Evolutionary conservation across 2,329 filamentous ascomycete genomes (phyloP).

Genomic region (Penicillium brasilianum): DNA sequence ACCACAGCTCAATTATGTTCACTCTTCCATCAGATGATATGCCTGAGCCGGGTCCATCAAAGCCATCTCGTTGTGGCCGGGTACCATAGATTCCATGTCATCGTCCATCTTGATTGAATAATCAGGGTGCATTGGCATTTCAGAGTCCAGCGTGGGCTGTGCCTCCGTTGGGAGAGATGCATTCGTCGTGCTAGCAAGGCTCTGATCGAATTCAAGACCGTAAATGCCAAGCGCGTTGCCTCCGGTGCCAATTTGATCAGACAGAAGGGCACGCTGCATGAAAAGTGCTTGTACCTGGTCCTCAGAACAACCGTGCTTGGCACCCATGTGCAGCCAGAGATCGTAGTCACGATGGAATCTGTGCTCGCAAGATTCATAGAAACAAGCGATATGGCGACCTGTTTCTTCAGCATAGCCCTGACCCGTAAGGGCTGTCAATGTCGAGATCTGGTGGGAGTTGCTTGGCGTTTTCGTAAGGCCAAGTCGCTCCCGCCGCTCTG

Average conservation of each 20-base stretch:
- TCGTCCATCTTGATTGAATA: conserved; percentile 5
- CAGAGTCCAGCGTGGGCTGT: background rate
- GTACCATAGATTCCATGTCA: conserved; percentile 35
- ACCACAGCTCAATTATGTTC: background rate
- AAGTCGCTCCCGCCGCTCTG: conserved; percentile 43
- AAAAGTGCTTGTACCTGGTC: conserved; percentile 49
- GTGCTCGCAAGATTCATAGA: conserved; percentile 56
- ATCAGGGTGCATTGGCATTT: background rate
- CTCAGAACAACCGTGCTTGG: conserved; percentile 47
- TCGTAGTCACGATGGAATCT: conserved; percentile 64
- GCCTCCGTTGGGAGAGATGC: background rate
- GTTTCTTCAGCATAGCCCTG: conserved; percentile 59
- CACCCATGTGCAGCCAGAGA: conserved; percentile 60
- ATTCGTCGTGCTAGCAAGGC: background rate
- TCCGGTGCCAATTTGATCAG: conserved; percentile 33
- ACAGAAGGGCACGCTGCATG: conserved; percentile 46
- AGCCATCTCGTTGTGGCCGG: conserved; percentile 38
- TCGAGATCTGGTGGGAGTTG: conserved; percentile 33
- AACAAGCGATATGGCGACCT: conserved; percentile 57
- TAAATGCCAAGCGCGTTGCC: conserved; percentile 43
- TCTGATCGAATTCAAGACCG: conserved; percentile 41
- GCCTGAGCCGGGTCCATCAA: conserved; percentile 43
- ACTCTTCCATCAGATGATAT: conserved; percentile 37
- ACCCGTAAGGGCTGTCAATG: conserved; percentile 60
- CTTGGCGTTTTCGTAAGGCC: conserved; percentile 28